Percentiles rank a stretch among this genome's conserved stretches.
Evolutionary conservation across 1,139 yeast species (phyloP).

Genomic region (Debaryomyces sp.): DNA sequence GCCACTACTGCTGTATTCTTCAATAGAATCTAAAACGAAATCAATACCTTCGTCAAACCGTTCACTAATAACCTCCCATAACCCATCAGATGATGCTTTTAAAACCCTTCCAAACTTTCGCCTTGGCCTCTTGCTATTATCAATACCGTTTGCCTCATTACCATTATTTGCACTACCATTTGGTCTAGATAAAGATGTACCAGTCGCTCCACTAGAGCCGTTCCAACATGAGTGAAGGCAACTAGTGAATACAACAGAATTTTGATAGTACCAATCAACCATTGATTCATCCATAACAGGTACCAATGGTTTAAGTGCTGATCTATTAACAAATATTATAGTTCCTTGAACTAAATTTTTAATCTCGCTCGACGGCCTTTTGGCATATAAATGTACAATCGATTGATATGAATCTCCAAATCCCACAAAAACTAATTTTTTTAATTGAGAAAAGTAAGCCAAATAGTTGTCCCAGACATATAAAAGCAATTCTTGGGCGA

Average conservation of each 20-base stretch:
- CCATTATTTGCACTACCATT: constrained; percentile 19
- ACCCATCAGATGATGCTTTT: constrained; percentile 69
- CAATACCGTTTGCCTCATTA: constrained; percentile 31
- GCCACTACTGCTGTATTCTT: constrained; percentile 40
- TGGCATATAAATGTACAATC: constrained; percentile 84
- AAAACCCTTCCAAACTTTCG: constrained; percentile 89
- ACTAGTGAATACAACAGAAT: constrained; percentile 81
- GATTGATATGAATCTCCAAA: constrained; percentile 90
- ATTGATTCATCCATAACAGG: constrained; percentile 87
- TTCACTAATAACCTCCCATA: constrained; percentile 78
- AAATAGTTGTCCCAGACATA: constrained; percentile 92
- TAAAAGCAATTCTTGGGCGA: constrained; percentile 75
- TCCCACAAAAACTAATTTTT: constrained; percentile 79
- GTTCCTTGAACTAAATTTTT: constrained; percentile 70
- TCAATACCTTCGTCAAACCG: constrained; percentile 85
- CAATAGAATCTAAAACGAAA: constrained; percentile 76
- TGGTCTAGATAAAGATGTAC: constrained; percentile 18
- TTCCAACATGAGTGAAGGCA: constrained; percentile 80
- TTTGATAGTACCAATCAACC: constrained; percentile 89
- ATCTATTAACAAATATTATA: constrained; percentile 68
- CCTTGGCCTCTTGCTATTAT: constrained; percentile 73
- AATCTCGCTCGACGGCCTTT: constrained; percentile 61
- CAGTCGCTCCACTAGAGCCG: constrained; percentile 29
- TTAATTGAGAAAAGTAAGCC: constrained; percentile 66
- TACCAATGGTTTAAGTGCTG: constrained; percentile 71